Conservation (phyloP, 306 rosid genomes). For the Gleditsia sinensis region DNA sequence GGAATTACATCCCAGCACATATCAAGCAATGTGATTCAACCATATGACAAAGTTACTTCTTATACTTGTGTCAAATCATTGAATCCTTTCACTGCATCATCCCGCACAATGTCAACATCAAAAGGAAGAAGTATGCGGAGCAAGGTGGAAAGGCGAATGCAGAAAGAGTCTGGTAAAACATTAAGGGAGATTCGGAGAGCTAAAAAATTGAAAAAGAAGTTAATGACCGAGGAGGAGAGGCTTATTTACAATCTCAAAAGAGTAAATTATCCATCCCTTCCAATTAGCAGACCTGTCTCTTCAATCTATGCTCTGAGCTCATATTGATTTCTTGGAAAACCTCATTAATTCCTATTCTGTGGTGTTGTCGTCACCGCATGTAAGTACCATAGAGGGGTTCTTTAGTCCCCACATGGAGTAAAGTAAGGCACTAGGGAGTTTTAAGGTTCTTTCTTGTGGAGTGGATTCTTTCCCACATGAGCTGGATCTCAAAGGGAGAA, state of each 20-base stretch:
- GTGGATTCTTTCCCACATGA: neutral
- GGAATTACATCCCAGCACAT: constrained; percentile 36
- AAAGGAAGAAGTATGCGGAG: constrained; percentile 92
- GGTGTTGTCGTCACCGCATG: neutral
- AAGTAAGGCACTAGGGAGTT: neutral
- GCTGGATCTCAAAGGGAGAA: neutral
- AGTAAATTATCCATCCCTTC: constrained; percentile 50
- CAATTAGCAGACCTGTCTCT: neutral
- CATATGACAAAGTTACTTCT: constrained; percentile 35
- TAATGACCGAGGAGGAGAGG: constrained; percentile 95
- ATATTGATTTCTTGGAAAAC: constrained; percentile 15
- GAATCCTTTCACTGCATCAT: constrained; percentile 52
- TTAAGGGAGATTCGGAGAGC: constrained; percentile 86
- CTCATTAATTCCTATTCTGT: neutral
- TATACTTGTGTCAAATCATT: constrained; percentile 38
- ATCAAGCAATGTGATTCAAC: constrained; percentile 46
- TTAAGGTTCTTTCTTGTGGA: neutral
- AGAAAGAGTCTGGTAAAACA: constrained; percentile 91
- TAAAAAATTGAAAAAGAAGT: constrained; percentile 78
- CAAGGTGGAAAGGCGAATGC: constrained; percentile 90
- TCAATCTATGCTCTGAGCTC: constrained; percentile 25
- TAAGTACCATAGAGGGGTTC: neutral
- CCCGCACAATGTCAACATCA: constrained; percentile 75
- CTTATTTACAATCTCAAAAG: constrained; percentile 89
- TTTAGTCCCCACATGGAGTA: constrained; percentile 7